Conservation (phyloP, 768 basidiomycete genomes). For the Boletus barrowsii region DNA sequence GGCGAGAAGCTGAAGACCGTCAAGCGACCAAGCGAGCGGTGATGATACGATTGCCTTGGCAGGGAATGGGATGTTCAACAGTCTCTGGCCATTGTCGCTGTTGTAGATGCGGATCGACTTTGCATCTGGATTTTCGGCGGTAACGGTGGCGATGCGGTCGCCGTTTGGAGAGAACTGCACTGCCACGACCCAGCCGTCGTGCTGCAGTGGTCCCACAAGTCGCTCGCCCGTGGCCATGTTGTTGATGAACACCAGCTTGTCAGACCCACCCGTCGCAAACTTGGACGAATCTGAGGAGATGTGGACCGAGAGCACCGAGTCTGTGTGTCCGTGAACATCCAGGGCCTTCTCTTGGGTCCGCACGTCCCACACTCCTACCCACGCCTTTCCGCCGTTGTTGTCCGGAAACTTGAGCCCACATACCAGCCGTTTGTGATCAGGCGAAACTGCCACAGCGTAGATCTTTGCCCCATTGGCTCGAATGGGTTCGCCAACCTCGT, state of each 20-base stretch:
- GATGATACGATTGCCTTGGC: neutral
- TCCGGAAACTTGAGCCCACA: neutral
- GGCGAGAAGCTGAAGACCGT: neutral
- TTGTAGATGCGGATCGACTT: slow-evolving; percentile 1
- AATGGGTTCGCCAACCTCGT: neutral
- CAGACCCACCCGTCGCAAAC: neutral
- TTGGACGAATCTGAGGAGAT: neutral
- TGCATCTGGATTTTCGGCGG: neutral
- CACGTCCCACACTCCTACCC: neutral
- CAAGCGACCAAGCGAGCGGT: neutral
- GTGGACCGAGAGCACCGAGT: neutral
- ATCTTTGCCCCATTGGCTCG: neutral
- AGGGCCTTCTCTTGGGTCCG: neutral
- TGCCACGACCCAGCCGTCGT: neutral
- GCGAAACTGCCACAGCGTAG: neutral
- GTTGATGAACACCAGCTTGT: neutral
- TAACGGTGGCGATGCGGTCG: slow-evolving; percentile 1
- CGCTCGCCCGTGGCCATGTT: neutral
- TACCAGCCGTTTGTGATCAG: neutral
- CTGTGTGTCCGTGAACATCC: neutral
- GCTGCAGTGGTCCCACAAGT: neutral
- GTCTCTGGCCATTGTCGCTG: neutral
- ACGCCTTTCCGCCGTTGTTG: neutral
- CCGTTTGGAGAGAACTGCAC: slow-evolving; percentile 2
- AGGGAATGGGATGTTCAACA: neutral